A percentile compares a stretch with the other conserved stretches of the same genome.
Conservation (phyloP, 495 filamentous ascomycete species). For the Poronia punctata region DNA sequence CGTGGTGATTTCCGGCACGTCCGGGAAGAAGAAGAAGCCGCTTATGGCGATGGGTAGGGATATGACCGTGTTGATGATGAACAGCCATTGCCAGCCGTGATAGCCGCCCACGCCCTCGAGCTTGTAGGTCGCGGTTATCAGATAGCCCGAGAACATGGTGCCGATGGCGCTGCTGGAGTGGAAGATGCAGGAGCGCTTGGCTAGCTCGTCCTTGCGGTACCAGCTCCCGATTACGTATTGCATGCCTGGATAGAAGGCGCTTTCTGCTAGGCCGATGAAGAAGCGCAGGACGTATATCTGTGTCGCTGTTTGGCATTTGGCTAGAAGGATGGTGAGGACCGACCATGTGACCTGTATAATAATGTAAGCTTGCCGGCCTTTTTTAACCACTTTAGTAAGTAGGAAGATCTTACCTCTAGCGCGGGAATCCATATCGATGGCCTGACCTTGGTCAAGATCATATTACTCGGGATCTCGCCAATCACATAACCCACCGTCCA, state of each 20-base stretch:
- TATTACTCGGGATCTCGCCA: conserved; percentile 49
- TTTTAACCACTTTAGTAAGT: conserved; percentile 37
- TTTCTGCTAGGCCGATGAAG: conserved; percentile 49
- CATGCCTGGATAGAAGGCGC: conserved; percentile 40
- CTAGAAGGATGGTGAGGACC: conserved; percentile 42
- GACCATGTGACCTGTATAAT: conserved; percentile 40
- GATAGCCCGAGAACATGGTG: conserved; percentile 53
- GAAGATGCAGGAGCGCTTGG: conserved; percentile 57
- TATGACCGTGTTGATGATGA: conserved; percentile 43
- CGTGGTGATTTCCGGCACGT: conserved; percentile 52
- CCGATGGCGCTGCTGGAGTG: conserved; percentile 47
- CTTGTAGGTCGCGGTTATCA: conserved; percentile 52
- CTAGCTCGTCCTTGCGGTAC: conserved; percentile 51
- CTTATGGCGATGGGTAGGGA: conserved; percentile 43
- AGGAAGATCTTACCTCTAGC: conserved; percentile 31
- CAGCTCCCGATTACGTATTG: conserved; percentile 45
- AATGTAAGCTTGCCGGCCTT: conserved; percentile 22
- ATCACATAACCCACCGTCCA: conserved; percentile 61
- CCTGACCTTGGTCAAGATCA: conserved; percentile 38
- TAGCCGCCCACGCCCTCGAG: conserved; percentile 45
- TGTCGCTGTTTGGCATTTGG: conserved; percentile 37
- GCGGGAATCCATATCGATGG: conserved; percentile 56
- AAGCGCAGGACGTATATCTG: conserved; percentile 53
- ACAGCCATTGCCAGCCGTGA: conserved; percentile 44
- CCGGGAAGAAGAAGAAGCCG: conserved; percentile 55